A percentile compares a stretch with the other conserved stretches of the same genome.
phyloP scores from a whole-genome alignment of 305 asterid species.

The Rubia balearica region DNA sequence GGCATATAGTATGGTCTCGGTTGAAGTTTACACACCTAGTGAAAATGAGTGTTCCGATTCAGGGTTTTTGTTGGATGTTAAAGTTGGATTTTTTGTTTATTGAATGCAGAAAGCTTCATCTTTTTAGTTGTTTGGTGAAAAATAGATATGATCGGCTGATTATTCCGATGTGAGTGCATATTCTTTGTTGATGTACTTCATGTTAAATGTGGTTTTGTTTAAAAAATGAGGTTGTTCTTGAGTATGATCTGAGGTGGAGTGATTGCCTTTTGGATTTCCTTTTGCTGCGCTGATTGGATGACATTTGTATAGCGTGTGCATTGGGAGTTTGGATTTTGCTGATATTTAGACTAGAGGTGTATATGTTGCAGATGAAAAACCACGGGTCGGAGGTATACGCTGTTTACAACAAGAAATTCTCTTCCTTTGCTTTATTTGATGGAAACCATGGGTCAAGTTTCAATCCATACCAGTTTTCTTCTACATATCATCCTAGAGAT shows the following conservation, averaged over 20 bases:
- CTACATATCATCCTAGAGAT: constrained; percentile 38
- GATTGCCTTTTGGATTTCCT: background rate
- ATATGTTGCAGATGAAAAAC: constrained; percentile 39
- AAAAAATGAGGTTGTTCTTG: background rate
- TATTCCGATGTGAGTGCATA: background rate
- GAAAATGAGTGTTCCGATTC: background rate
- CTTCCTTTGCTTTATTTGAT: constrained; percentile 63
- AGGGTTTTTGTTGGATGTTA: background rate
- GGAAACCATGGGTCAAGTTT: constrained; percentile 32
- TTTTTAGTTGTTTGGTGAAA: background rate
- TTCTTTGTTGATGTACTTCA: background rate
- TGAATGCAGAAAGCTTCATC: too few relatives aligned
- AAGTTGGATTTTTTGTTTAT: background rate
- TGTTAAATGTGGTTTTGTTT: background rate
- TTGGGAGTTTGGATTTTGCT: background rate
- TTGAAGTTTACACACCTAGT: background rate
- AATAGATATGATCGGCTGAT: background rate
- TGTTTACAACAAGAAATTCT: constrained; percentile 49
- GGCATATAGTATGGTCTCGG: background rate
- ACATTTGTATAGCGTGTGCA: background rate
- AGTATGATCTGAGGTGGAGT: background rate
- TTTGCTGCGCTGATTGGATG: constrained; percentile 1
- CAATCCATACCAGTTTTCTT: constrained; percentile 51
- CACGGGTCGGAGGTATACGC: constrained; percentile 45
- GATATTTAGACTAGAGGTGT: background rate